Base-by-base conservation (phyloP, 371 early-diverging fungal species). In the Zopfochytrium polystomum region DNA sequence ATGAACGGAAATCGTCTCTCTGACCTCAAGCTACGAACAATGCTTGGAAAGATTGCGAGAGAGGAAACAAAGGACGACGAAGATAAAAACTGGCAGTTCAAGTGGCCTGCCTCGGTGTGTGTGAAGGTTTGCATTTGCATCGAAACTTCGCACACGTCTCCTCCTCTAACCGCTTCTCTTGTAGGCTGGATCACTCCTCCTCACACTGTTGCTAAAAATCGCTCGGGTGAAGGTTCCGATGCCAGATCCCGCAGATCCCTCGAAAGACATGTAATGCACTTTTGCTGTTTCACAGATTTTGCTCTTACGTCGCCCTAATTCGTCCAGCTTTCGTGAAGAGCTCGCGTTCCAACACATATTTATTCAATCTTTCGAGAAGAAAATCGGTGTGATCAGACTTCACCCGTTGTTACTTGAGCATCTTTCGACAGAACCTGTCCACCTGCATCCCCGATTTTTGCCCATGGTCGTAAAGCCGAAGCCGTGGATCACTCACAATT, bases 401-500 rank as follows among this genome's bases (percentile, higher is more conserved):
- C 85, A 91, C 63, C 81, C 79, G 52, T 76, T 77, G 3, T 77
- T 95, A 38, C 78, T 85, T 1, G 87, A 91, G 35, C 65, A 90
- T 55, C 74, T 95, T 20, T 73, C 85, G 23, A 70, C 69, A 32
- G 86, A 87, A 32, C 81, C 86, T 13, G 70, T 87, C 25, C 74
- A 77, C 15, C 81, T 85, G 30, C 79, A 82, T 3, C 90, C 95
- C 0, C 85, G 90, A 38, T 71, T 87, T 27, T 76, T 98, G 31
- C 98, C 98, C 23, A 98, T 98, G 98, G 70, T 98, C 44, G 89
- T 95, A 1, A 86, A 85, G 32, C 98, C 98, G 47, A 84, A 85
- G 0, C 95, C 97, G 6, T 98, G 98, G 98, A 59, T 93, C n/a
- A 82, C 88, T 0, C 88, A 84, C 65, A 85, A 87, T 44, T 78